Base-by-base conservation (phyloP, 2,329 filamentous ascomycete genomes). In the Nemania sp. region DNA sequence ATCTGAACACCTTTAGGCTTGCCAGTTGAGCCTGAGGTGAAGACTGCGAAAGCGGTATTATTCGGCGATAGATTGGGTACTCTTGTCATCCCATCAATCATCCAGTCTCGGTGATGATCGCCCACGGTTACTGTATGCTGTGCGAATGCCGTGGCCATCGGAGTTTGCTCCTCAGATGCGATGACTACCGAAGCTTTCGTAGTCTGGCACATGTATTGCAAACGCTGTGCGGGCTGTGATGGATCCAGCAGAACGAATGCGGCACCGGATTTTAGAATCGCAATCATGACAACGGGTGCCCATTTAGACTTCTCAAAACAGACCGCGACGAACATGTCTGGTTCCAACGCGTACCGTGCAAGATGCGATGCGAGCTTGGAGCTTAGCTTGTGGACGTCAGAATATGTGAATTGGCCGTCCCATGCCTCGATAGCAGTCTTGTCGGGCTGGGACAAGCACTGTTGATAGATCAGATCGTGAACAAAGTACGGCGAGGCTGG, bases 21-120 rank as follows among this genome's bases (percentile, higher is more conserved):
- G 2, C 84, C 84, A n/a, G 84, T 87, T 60, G 79, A 84, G 25
- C 84, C 84, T 54, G 81, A 82, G 0, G 83, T 86, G 66, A 83
- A 87, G 1, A 87, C 17, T 3, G 47, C 57, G 13, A 20, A 56
- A 10, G 13, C 15, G 3, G 35, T 51, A 15, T 58, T 37, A 13
- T 54, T 45, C 13, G 54, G 45, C 2, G 45, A 18, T 20, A 17
- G 0, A 2, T 2, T 58, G 9, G 4, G 80, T 78, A 67, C 86
- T 87, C 37, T 25, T 9, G 12, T 15, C 48, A 25, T n/a, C 3
- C 21, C 40, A 40, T 4, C n/a, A 2, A 12, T 10, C 1, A 11
- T 21, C 54, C 54, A 51, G 5, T 4, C n/a, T 4, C 6, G 40
- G n/a, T 39, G 29, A 1, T 46, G 32, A 45, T 60, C 52, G 1